Evolutionary conservation across 2,329 filamentous ascomycete genomes (phyloP), one percentile per base, ranked within the genome.

Genomic region (Neurospora crassa): DNA sequence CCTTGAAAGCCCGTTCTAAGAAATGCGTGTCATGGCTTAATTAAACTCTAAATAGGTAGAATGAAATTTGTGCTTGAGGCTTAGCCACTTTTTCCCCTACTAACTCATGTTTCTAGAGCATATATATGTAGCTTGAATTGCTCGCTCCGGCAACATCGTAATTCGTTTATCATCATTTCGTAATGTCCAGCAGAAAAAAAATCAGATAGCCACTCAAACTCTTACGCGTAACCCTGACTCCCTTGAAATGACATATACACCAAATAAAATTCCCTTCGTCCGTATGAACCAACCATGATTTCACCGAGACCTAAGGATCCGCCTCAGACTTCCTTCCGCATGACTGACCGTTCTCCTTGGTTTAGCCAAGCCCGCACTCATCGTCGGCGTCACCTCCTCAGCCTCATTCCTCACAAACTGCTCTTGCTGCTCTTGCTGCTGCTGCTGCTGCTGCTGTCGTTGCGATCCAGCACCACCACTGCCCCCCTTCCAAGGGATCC

Each of bases 241-340:
- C 53, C 29, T 11, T 11, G 18, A 6, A 16, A 18, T 34, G 5
- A 34, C 29, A 63, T n/a, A 29, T 37, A 37, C 7, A 29, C 8
- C 16, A 63, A 34, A 16, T 24, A 63, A 11, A 29, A 18, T 34
- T 11, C 5, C 5, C 5, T 14, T 8, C 16, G 7, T 34, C 53
- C 53, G 24, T 63, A n/a, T 8, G 47, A 16, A 37, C 53, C 53
- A 37, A 5, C 53, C n/a, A 29, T 63, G 16, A 8, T 34, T 16
- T 63, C 53, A 63, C 53, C 53, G 53, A 6, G 78, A 77, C 73
- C 81, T 85, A 12, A 90, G 78, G 20, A 90, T 77, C 59, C 87
- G 83, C 70, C 86, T 81, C 29, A 90, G 79, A 70, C 84, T 88
- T 1, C 86, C 86, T 77, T 88, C 87, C 0, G 88, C 88, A 75